phyloP scores from a whole-genome alignment of 1,284 basidiomycete species.

The Boletus holoroseus region DNA sequence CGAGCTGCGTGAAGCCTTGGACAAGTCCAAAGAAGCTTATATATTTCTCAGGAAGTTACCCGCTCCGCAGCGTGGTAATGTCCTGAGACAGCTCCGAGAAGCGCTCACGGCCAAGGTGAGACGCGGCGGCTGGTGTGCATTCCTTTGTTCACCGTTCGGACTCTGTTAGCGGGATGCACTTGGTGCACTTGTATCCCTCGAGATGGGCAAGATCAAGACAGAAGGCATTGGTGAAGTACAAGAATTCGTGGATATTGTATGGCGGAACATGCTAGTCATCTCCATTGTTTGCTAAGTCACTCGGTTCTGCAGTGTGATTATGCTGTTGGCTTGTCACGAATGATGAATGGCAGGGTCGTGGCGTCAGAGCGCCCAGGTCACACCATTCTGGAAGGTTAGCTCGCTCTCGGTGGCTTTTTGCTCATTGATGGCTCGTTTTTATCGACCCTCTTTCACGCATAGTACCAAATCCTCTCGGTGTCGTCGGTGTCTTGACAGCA shows the following conservation, averaged over 20 bases:
- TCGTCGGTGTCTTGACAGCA: conserved; percentile 86
- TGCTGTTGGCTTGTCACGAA: conserved; percentile 80
- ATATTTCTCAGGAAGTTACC: conserved; percentile 69
- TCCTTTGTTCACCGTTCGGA: not conserved
- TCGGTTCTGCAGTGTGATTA: conserved; percentile 51
- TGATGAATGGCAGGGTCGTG: conserved; percentile 85
- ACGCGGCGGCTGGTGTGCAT: not conserved
- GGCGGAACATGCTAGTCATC: conserved; percentile 22
- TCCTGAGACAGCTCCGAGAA: conserved; percentile 82
- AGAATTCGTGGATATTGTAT: conserved; percentile 89
- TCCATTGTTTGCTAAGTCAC: conserved; percentile 8
- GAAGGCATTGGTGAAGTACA: conserved; percentile 93
- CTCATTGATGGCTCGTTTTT: conserved; percentile 9
- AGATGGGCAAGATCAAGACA: conserved; percentile 96
- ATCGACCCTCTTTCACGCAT: conserved; percentile 4
- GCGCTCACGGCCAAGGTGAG: conserved; percentile 74
- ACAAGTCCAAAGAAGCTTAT: conserved; percentile 68
- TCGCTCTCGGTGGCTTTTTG: not conserved
- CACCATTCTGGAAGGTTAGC: conserved; percentile 76
- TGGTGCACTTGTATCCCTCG: conserved; percentile 78
- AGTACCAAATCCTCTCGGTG: conserved; percentile 91
- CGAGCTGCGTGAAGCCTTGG: conserved; percentile 63
- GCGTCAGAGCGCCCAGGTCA: conserved; percentile 87
- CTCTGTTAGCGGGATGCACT: conserved; percentile 63
- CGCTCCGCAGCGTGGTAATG: conserved; percentile 82